These are phyloP conservation scores for Syzygium grande DNA, from an alignment of 345 rosid species.

Conservation along the genomic window DNA sequence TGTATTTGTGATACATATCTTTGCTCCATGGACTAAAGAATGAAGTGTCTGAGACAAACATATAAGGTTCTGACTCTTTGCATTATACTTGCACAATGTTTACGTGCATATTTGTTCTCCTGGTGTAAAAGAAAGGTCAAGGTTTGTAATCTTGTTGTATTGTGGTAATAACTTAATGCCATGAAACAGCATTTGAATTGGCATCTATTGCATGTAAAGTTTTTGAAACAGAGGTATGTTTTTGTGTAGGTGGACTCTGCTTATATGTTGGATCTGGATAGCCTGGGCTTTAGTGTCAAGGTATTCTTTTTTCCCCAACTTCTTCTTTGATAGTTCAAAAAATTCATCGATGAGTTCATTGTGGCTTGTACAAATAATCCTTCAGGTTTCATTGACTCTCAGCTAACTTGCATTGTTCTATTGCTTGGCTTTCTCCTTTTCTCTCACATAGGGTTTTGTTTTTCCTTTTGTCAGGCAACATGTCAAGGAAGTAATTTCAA, in stretches of 20 bases:
- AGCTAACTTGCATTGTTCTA: neutral
- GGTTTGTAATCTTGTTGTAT: neutral
- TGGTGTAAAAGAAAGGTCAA: neutral
- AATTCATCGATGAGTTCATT: neutral
- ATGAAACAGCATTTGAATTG: neutral
- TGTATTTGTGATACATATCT: neutral
- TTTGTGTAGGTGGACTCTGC: slow-evolving; percentile 75
- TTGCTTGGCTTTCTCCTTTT: neutral
- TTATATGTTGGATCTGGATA: slow-evolving; percentile 80
- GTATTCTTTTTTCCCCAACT: slow-evolving; percentile 19
- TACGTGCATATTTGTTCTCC: neutral
- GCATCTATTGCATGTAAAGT: neutral
- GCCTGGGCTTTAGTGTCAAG: slow-evolving; percentile 92
- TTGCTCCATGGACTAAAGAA: neutral
- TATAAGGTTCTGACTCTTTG: neutral
- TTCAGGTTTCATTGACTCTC: neutral
- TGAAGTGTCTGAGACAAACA: neutral
- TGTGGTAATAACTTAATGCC: neutral
- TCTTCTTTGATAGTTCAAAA: neutral
- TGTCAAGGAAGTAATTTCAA: neutral
- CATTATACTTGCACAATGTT: neutral
- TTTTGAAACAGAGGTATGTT: slow-evolving; percentile 1
- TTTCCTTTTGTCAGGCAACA: neutral
- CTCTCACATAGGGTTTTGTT: neutral
- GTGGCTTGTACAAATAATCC: neutral